A percentile compares a stretch with the other conserved stretches of the same genome.
Conservation (phyloP, 805 yeast genomes). For the Starmerella sirachaensis region DNA sequence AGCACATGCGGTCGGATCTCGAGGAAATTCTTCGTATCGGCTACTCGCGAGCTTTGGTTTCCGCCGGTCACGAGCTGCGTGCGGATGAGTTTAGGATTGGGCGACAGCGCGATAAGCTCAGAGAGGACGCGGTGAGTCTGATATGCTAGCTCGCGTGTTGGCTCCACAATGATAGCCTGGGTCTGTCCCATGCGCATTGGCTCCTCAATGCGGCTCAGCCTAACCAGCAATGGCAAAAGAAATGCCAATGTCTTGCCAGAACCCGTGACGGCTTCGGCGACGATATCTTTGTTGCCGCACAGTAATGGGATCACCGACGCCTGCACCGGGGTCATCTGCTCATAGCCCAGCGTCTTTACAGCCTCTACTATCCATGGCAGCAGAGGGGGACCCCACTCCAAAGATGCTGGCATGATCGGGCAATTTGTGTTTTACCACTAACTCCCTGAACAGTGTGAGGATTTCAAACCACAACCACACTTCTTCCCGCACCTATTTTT, state of each 20-base stretch:
- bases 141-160: slow-evolving; percentile 44
- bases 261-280: slow-evolving; percentile 95
- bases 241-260: slow-evolving; percentile 96
- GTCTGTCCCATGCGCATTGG: slow-evolving; percentile 45
- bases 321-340: slow-evolving; percentile 90
- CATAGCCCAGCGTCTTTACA: slow-evolving; percentile 59
- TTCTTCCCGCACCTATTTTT: too few relatives aligned
- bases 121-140: slow-evolving; percentile 55
- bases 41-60: slow-evolving; percentile 34
- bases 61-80: slow-evolving; percentile 35
- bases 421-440: not conserved
- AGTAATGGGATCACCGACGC: slow-evolving; percentile 87
- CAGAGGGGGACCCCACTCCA: slow-evolving; percentile 23
- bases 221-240: slow-evolving; percentile 53
- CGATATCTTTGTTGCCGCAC: slow-evolving; percentile 78
- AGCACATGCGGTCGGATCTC: slow-evolving; percentile 55
- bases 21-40: slow-evolving; percentile 53
- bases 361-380: slow-evolving; percentile 39
- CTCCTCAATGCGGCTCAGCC: slow-evolving; percentile 23
- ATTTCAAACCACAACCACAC: too few relatives aligned
- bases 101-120: slow-evolving; percentile 39
- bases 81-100: slow-evolving; percentile 21
- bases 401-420: slow-evolving; percentile 7
- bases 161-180: slow-evolving; percentile 61
- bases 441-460: not conserved